A percentile compares a stretch with the other conserved stretches of the same genome.
phyloP scores from a whole-genome alignment of 106 monocot species.

The Dioscorea alata region DNA sequence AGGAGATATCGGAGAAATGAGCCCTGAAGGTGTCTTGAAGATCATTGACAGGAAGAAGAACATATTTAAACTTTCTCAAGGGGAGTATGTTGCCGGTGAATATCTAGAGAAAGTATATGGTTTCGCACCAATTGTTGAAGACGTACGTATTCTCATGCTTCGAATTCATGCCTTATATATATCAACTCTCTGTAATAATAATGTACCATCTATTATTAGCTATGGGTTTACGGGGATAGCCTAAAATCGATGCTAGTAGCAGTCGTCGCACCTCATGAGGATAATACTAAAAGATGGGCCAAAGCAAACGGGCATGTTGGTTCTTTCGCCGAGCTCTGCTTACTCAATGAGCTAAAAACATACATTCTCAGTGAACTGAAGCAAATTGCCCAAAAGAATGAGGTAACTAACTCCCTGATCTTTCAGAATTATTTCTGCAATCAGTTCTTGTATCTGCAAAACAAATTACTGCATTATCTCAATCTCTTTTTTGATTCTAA shows the following conservation, averaged over 20 bases:
- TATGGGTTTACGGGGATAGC: constrained; percentile 94
- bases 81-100: constrained; percentile 88
- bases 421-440: background rate
- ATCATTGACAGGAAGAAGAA: constrained; percentile 95
- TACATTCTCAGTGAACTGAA: constrained; percentile 64
- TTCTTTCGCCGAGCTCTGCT: constrained; percentile 55
- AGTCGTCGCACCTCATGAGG: constrained; percentile 72
- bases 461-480: background rate
- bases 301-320: constrained; percentile 41
- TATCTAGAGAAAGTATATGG: constrained; percentile 81
- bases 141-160: constrained; percentile 35
- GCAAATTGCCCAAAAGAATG: constrained; percentile 54
- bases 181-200: too few relatives aligned
- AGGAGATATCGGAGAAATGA: constrained; percentile 94
- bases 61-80: constrained; percentile 92
- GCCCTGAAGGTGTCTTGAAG: constrained; percentile 62
- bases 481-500: background rate
- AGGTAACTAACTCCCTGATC: constrained; percentile 32
- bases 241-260: constrained; percentile 72
- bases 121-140: constrained; percentile 57
- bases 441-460: background rate
- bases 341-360: constrained; percentile 32
- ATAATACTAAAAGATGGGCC: constrained; percentile 71
- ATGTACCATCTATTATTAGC: constrained; percentile 22
- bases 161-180: background rate